A percentile compares a stretch with the other conserved stretches of the same genome.
Conservation (phyloP, 1,284 basidiomycete genomes). For the Rhodotorula sp. region DNA sequence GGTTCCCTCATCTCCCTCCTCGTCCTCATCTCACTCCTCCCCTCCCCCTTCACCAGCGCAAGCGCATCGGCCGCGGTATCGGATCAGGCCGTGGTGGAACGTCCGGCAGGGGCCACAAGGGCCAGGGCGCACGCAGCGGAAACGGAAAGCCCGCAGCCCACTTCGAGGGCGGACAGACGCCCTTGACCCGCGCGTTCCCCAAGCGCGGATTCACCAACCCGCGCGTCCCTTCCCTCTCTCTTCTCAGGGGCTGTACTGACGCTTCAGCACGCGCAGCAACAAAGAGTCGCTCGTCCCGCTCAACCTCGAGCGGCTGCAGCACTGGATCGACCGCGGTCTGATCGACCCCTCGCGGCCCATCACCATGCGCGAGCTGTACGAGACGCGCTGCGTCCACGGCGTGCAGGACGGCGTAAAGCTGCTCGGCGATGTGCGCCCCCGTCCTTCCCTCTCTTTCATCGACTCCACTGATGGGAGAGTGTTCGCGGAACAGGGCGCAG, state of each 20-base stretch:
- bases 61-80: constrained; percentile 90
- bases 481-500: constrained; percentile 59
- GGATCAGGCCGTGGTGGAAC: constrained; percentile 88
- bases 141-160: constrained; percentile 72
- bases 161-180: constrained; percentile 96
- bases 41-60: constrained; percentile 60
- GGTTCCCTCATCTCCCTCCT: not conserved
- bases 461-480: no score
- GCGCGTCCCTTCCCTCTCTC: constrained; percentile 57
- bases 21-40: not conserved
- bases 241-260: not conserved
- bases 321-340: constrained; percentile 85
- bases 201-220: constrained; percentile 92
- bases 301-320: constrained; percentile 82
- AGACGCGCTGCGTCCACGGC: constrained; percentile 84
- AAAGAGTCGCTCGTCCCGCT: constrained; percentile 56
- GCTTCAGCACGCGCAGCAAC: constrained; percentile 4
- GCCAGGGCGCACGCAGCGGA: constrained; percentile 89
- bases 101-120: constrained; percentile 90
- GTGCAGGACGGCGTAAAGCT: constrained; percentile 89
- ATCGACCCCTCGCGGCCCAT: constrained; percentile 79
- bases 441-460: constrained; percentile 3
- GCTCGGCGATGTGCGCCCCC: constrained; percentile 69
- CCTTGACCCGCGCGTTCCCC: constrained; percentile 85
- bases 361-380: constrained; percentile 79